Conservation (phyloP, 2,329 filamentous ascomycete species). For the Fusarium vanettenii region DNA sequence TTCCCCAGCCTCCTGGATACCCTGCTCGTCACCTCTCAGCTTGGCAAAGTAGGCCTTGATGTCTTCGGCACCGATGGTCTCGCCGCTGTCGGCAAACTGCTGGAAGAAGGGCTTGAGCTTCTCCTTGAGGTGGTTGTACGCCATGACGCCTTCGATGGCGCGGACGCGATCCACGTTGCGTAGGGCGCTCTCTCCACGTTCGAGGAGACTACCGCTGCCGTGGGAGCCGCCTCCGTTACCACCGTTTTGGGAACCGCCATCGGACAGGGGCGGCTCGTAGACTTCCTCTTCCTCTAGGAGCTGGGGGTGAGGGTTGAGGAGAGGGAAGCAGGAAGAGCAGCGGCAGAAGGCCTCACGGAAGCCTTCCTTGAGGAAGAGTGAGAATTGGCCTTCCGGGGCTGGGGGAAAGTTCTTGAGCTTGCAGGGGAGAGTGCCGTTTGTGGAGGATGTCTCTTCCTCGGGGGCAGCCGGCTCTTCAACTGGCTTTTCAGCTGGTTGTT, state of each 20-base stretch:
- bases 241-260: conserved; percentile 66
- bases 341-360: conserved; percentile 88
- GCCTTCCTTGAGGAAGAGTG: conserved; percentile 81
- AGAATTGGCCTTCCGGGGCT: conserved; percentile 71
- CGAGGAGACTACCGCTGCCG: conserved; percentile 85
- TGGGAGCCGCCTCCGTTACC: conserved; percentile 68
- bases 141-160: conserved; percentile 97
- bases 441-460: conserved; percentile 31
- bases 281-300: conserved; percentile 94
- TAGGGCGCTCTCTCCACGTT: conserved; percentile 91
- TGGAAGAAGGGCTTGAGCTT: conserved; percentile 95
- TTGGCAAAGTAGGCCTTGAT: conserved; percentile 98
- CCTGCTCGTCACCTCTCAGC: conserved; percentile 86
- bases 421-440: conserved; percentile 54
- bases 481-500: not conserved
- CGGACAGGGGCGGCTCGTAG: conserved; percentile 91
- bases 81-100: conserved; percentile 91
- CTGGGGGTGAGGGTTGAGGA: conserved; percentile 77
- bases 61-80: conserved; percentile 91
- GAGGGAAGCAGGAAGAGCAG: conserved; percentile 82
- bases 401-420: conserved; percentile 71
- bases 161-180: conserved; percentile 92
- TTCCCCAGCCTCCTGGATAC: conserved; percentile 71
- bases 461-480: not conserved
- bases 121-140: conserved; percentile 95